Base-by-base conservation (phyloP, 768 basidiomycete genomes). In the Boletus tylopilopsis region DNA sequence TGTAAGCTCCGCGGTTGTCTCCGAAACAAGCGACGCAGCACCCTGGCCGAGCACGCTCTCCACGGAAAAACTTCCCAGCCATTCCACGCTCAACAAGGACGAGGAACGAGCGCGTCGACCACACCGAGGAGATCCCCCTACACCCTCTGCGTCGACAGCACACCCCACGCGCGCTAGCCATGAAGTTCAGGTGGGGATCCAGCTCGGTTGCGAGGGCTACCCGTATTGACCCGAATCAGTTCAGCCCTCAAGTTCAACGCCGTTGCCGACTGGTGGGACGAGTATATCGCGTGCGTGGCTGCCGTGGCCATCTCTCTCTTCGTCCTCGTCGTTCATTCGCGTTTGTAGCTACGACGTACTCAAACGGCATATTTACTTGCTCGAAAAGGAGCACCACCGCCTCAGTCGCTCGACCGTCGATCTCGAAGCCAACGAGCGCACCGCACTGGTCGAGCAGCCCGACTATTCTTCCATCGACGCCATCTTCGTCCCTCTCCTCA, bases 171-270 rank as follows among this genome's bases (percentile, higher is more conserved):
- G 45, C 47, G 7, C 55, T 60, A 3, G 60, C 64, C 10, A 68
- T 71, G 68, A 71, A 71, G 47, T 68, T 58, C n/a, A 71, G 68
- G 68, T 71, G n/a, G 47, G 18, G 29, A 15, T 27, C 38, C 1
- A 0, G 4, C 18, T 7, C 6, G 11, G 18, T 21, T 16, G 29
- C 22, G 11, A 51, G 15, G n/a, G 12, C 5, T 21, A 7, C 21
- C 21, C 7, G 4, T n/a, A 24, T 23, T 37, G 41, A 53, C 43
- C 5, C 37, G 34, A 19, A 27, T 13, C 24, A 90, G 87, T 60
- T 88, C 87, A 27, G 87, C 90, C 9, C 78, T 94, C 61, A 90
- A 91, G 67, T 94, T 94, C 70, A 94, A 94, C 58, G 88, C 90
- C 3, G 87, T 93, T 22, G 75, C 90, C 0, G 91, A 94, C 43